Base-by-base conservation (phyloP, 306 rosid genomes). In the Vigna nakashimae region DNA sequence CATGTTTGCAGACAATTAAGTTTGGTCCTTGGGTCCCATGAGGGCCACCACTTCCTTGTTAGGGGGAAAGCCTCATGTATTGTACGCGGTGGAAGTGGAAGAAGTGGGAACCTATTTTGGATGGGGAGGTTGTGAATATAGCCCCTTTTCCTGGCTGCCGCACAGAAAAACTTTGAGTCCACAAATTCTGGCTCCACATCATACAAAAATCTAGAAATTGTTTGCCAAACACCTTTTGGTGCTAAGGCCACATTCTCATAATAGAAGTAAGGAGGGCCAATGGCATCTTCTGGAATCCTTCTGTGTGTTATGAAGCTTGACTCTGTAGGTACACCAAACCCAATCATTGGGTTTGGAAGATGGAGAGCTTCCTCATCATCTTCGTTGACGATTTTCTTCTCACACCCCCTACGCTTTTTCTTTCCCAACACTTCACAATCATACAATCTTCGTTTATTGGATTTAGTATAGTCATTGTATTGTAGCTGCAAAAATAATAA, bases 161-260 rank as follows among this genome's bases (percentile, higher is more conserved):
- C 98, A 79, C 94, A 91, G 76, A 96, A 96, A 58, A 69, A 87
- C 69, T 96, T 92, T 0, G 99, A 96, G 65, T 96, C 99, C 6
- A 96, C 99, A 83, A 92, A 96, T 56, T 96, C 99, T 0, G 99
- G 99, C 38, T 90, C 88, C 3, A 96, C 88, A 4, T 92, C 98
- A 66, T 88, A 91, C 18, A 96, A 72, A 78, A 90, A 92, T 15
- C 98, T 84, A 0, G 98, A 92, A 43, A 96, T 96, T 0, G 94
- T 96, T 80, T 66, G 89, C 99, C 99, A 96, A 17, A 92, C 98
- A 16, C 99, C 98, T 80, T 90, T 96, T 0, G 99, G 99, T 52
- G 99, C 93, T 22, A 92, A 86, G 2, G 99, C 99, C 40, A 96
- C 99, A 7, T 96, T 96, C 85, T 96, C 99, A n/a, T 91, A 96